Base-by-base conservation (phyloP, 2,329 filamentous ascomycete species). In the Stagonosporopsis vannaccii region DNA sequence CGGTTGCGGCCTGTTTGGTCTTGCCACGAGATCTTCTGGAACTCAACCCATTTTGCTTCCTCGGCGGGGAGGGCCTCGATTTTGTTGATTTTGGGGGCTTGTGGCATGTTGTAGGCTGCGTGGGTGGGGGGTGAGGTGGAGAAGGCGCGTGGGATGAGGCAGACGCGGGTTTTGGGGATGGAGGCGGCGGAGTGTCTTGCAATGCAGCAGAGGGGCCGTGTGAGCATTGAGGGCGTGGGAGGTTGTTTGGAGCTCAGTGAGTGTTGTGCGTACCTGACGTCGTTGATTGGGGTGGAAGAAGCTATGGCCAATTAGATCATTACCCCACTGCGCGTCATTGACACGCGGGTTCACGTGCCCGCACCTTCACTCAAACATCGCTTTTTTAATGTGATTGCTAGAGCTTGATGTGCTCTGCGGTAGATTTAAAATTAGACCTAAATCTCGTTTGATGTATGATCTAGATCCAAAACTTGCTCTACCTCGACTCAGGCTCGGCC, bases 31-130 rank as follows among this genome's bases (percentile, higher is more conserved):
- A 86, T 81, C 59, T 81, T 83, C 56, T 83, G 78, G 51, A 87
- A 81, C 42, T 82, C 80, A 30, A 85, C 76, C 84, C 84, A 86
- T 71, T 81, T 84, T 0, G 84, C 80, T 55, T 86, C 79, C n/a
- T 73, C 69, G 17, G 79, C 75, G 51, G 79, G 75, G 15, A 87
- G 78, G 26, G 83, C 78, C 12, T 80, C 76, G 51, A 84, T 66
- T 19, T 67, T 61, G 33, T 63, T 63, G 40, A 76, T 67, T 52
- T 72, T 71, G 15, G 73, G 64, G 15, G 60, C 47, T 51, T 63
- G 58, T 7, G 72, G 67, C 72, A 74, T 75, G 58, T 72, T 69
- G 68, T 69, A 71, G 51, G 70, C 67, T 51, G 68, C 62, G 25
- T 6, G 33, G 42, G 50, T 51, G 39, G 30, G 56, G 19, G 37